A percentile compares a stretch with the other conserved stretches of the same genome.
Evolutionary conservation across 2,329 filamentous ascomycete genomes (phyloP).

Genomic region (Aaosphaeria arxii): DNA sequence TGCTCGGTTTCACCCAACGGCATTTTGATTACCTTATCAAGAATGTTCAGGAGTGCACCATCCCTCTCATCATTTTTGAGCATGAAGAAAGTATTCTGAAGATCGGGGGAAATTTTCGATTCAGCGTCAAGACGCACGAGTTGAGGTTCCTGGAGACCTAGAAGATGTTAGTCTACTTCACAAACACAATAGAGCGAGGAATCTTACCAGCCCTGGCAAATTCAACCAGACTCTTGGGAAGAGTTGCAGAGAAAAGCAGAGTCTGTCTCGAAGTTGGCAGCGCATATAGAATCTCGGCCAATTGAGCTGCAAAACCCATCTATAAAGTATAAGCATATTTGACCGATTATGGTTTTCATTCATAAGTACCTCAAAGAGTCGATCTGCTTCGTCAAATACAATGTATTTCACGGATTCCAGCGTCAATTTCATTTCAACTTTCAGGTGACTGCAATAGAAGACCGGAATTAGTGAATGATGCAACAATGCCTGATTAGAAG

Average conservation of each 20-base stretch:
- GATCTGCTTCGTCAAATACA: conserved; percentile 96
- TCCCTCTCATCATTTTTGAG: conserved; percentile 94
- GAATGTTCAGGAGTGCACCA: conserved; percentile 80
- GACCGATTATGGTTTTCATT: background rate
- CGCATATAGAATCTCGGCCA: conserved; percentile 89
- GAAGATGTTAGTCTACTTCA: no score
- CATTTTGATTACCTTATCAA: conserved; percentile 91
- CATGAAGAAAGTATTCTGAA: conserved; percentile 93
- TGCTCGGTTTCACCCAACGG: conserved; percentile 64
- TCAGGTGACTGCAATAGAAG: conserved; percentile 59
- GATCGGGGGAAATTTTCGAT: conserved; percentile 90
- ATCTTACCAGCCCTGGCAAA: conserved; percentile 77
- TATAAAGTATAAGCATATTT: background rate
- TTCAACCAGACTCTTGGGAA: conserved; percentile 91
- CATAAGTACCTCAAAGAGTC: conserved; percentile 68
- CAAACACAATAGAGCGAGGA: no score
- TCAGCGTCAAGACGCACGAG: conserved; percentile 90
- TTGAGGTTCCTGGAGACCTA: conserved; percentile 74
- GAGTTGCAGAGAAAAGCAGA: conserved; percentile 88
- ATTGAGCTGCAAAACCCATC: conserved; percentile 93
- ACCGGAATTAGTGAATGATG: no score
- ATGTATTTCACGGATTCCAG: conserved; percentile 90
- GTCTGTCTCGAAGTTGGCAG: conserved; percentile 84
- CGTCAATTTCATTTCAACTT: conserved; percentile 93
- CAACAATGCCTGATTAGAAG: no score